Evolutionary conservation across 2,329 filamentous ascomycete genomes (phyloP).

Genomic region (Xylariaceae sp.): DNA sequence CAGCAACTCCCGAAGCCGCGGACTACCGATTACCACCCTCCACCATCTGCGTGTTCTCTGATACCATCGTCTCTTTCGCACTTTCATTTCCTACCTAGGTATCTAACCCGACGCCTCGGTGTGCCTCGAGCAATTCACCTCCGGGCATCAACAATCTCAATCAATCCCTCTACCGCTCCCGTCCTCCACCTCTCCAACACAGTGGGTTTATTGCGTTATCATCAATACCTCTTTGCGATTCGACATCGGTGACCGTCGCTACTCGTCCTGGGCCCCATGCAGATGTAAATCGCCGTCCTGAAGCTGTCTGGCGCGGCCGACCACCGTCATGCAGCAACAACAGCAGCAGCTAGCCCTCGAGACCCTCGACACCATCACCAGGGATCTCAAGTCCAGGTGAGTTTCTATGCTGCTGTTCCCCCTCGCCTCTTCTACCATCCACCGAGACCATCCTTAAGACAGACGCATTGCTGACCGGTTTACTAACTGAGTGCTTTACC

Average conservation of each 20-base stretch:
- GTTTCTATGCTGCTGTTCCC: neutral
- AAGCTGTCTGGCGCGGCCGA: constrained; percentile 32
- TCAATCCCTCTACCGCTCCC: neutral
- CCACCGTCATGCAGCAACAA: constrained; percentile 39
- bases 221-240: constrained; percentile 19
- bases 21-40: neutral
- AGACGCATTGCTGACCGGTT: neutral
- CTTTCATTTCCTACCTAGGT: neutral
- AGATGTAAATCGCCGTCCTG: constrained; percentile 25
- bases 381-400: constrained; percentile 53
- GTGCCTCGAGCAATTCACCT: neutral
- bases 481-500: constrained; percentile 3
- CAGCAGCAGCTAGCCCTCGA: constrained; percentile 47
- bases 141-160: neutral
- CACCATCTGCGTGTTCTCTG: neutral
- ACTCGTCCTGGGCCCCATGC: constrained; percentile 21
- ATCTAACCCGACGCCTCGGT: neutral
- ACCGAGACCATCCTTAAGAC: neutral
- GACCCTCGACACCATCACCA: constrained; percentile 49
- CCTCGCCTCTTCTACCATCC: neutral
- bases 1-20: no score
- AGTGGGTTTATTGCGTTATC: neutral
- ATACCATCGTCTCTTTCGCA: no score
- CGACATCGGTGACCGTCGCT: constrained; percentile 19
- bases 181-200: neutral